These are phyloP conservation scores for Penicillium sp. DNA, from an alignment of 2,329 filamentous ascomycete species.

Conservation along the genomic window DNA sequence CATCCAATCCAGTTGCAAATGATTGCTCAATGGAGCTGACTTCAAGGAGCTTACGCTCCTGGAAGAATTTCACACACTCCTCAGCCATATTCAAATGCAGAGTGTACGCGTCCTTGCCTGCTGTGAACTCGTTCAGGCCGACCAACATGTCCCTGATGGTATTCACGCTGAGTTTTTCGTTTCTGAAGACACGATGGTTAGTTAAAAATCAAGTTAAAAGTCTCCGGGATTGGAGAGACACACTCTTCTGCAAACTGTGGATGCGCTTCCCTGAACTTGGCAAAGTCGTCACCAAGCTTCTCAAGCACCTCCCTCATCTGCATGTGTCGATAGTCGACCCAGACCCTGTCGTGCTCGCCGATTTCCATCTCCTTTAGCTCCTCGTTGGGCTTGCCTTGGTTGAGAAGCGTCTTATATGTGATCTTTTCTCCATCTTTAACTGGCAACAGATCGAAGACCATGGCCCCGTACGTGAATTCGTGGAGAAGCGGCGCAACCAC, in stretches of 20 bases:
- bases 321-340: conserved; percentile 89
- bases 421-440: conserved; percentile 88
- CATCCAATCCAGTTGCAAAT: conserved; percentile 87
- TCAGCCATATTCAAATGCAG: conserved; percentile 95
- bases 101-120: conserved; percentile 93
- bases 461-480: conserved; percentile 98
- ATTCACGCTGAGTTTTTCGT: conserved; percentile 74
- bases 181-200: conserved; percentile 40
- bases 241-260: conserved; percentile 81
- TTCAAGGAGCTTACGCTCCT: conserved; percentile 80
- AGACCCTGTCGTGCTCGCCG: conserved; percentile 85
- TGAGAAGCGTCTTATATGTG: conserved; percentile 77
- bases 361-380: conserved; percentile 92
- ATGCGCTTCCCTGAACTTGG: conserved; percentile 87
- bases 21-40: conserved; percentile 87
- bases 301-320: conserved; percentile 99
- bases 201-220: conserved; percentile 2
- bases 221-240: conserved; percentile 13
- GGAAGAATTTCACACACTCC: conserved; percentile 93
- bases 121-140: conserved; percentile 88
- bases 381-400: conserved; percentile 69
- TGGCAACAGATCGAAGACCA: conserved; percentile 90
- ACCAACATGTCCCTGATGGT: conserved; percentile 97
- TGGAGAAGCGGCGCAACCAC: conserved; percentile 83
- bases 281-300: conserved; percentile 88